These are phyloP conservation scores for Leucocoprinus leucothites DNA, from an alignment of 768 basidiomycete genomes.

Conservation along the genomic window DNA sequence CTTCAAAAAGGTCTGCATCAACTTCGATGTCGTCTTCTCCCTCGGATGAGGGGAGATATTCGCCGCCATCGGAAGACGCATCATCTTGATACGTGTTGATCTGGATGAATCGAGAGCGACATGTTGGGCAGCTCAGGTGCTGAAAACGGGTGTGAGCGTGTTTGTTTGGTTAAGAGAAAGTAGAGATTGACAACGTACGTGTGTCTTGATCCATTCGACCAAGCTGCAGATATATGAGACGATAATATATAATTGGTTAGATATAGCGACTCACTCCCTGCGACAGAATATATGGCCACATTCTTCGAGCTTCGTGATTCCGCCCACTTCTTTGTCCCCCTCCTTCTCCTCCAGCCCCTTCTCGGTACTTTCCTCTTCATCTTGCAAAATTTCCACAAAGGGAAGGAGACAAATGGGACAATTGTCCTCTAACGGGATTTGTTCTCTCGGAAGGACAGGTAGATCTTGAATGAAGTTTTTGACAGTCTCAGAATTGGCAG, in stretches of 20 bases:
- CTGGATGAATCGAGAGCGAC: conserved; percentile 56
- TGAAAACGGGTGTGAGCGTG: too few species aligned
- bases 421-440: conserved; percentile 45
- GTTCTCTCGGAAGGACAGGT: conserved; percentile 36
- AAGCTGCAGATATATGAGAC: too few species aligned
- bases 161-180: too few species aligned
- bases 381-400: conserved; percentile 44
- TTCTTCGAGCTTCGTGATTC: conserved; percentile 53
- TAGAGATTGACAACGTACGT: conserved; percentile 33
- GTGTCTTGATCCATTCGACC: conserved; percentile 60
- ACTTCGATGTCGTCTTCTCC: conserved; percentile 52
- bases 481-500: conserved; percentile 28
- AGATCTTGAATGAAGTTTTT: conserved; percentile 37
- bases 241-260: not conserved
- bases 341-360: conserved; percentile 12
- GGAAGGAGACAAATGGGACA: conserved; percentile 67
- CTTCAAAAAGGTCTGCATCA: conserved; percentile 28
- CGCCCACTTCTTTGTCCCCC: conserved; percentile 18
- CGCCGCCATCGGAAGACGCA: conserved; percentile 66
- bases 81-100: conserved; percentile 42
- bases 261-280: conserved; percentile 44
- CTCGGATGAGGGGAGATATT: conserved; percentile 56
- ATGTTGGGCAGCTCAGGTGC: conserved; percentile 74
- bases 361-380: conserved; percentile 16
- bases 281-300: conserved; percentile 72